phyloP scores from a whole-genome alignment of 2,329 filamentous ascomycete genomes.

The Pochonia chlamydosporia region DNA sequence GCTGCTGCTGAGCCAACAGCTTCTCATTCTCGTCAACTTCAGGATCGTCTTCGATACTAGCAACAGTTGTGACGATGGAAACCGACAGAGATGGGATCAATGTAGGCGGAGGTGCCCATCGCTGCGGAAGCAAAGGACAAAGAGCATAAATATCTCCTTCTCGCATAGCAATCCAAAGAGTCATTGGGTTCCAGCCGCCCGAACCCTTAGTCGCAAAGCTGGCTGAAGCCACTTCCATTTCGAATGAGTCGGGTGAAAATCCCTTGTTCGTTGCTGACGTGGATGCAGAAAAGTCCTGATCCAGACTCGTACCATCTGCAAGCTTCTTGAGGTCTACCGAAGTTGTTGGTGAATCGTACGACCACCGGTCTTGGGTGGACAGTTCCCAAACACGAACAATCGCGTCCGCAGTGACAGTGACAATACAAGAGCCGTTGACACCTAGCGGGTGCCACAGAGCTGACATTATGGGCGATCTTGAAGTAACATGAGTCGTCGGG shows the following conservation, averaged over 20 bases:
- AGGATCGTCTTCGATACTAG: slow-evolving; percentile 54
- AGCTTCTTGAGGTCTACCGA: slow-evolving; percentile 87
- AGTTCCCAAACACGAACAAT: slow-evolving; percentile 89
- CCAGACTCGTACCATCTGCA: slow-evolving; percentile 72
- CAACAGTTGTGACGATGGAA: slow-evolving; percentile 71
- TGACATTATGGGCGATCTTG: slow-evolving; percentile 72
- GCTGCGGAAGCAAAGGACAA: slow-evolving; percentile 80
- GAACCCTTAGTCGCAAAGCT: slow-evolving; percentile 63
- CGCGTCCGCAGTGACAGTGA: slow-evolving; percentile 84
- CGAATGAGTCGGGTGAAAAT: slow-evolving; percentile 83
- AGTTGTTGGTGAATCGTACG: slow-evolving; percentile 77
- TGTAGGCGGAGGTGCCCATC: slow-evolving; percentile 73
- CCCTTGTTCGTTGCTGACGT: slow-evolving; percentile 67
- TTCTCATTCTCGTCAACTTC: slow-evolving; percentile 45
- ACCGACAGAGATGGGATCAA: slow-evolving; percentile 78
- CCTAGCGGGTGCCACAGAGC: slow-evolving; percentile 91
- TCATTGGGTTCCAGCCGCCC: slow-evolving; percentile 94
- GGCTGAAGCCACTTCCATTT: slow-evolving; percentile 90
- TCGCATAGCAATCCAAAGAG: slow-evolving; percentile 92
- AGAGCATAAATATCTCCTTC: slow-evolving; percentile 91
- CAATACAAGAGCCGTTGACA: slow-evolving; percentile 71
- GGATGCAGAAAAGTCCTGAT: slow-evolving; percentile 79
- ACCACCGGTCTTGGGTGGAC: slow-evolving; percentile 75
- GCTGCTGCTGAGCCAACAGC: slow-evolving; percentile 56
- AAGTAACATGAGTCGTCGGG: slow-evolving; percentile 84